phyloP scores from a whole-genome alignment of 2,329 filamentous ascomycete genomes.

The Penicillium sclerotiorum region DNA sequence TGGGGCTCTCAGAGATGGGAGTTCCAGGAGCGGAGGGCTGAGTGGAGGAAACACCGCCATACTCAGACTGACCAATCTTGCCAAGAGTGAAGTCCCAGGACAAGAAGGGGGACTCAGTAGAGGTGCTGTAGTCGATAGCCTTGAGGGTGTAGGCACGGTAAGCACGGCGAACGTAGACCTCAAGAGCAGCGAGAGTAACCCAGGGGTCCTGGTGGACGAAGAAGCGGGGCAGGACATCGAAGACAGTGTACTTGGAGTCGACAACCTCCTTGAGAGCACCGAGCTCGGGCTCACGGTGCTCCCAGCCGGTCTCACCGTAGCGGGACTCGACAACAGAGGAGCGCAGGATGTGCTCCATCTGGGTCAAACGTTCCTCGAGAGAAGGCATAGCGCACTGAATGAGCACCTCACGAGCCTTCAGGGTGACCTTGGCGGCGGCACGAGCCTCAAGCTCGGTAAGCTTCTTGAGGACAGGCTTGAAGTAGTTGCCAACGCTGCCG shows the following conservation, averaged over 20 bases:
- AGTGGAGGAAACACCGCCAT: slow-evolving; percentile 73
- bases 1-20: slow-evolving; percentile 59
- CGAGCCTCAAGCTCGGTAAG: slow-evolving; percentile 88
- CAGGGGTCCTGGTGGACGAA: slow-evolving; percentile 92
- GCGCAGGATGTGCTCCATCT: slow-evolving; percentile 98
- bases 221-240: slow-evolving; percentile 93
- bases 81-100: slow-evolving; percentile 96
- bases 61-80: slow-evolving; percentile 90
- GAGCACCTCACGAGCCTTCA: slow-evolving; percentile 95
- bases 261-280: slow-evolving; percentile 96
- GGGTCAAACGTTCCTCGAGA: slow-evolving; percentile 86
- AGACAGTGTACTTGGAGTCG: slow-evolving; percentile 97
- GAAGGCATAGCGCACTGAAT: slow-evolving; percentile 97
- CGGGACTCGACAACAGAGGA: slow-evolving; percentile 95
- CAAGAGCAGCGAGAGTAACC: slow-evolving; percentile 89
- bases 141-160: slow-evolving; percentile 96
- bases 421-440: slow-evolving; percentile 88
- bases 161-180: slow-evolving; percentile 93
- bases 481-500: slow-evolving; percentile 84
- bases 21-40: slow-evolving; percentile 84
- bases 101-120: slow-evolving; percentile 69
- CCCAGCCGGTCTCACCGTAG: slow-evolving; percentile 96
- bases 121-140: slow-evolving; percentile 82
- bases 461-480: slow-evolving; percentile 78
- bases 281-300: slow-evolving; percentile 88